These are phyloP conservation scores for Microbotryum silenes-acaulis DNA, from an alignment of 1,284 basidiomycete genomes.

Conservation along the genomic window DNA sequence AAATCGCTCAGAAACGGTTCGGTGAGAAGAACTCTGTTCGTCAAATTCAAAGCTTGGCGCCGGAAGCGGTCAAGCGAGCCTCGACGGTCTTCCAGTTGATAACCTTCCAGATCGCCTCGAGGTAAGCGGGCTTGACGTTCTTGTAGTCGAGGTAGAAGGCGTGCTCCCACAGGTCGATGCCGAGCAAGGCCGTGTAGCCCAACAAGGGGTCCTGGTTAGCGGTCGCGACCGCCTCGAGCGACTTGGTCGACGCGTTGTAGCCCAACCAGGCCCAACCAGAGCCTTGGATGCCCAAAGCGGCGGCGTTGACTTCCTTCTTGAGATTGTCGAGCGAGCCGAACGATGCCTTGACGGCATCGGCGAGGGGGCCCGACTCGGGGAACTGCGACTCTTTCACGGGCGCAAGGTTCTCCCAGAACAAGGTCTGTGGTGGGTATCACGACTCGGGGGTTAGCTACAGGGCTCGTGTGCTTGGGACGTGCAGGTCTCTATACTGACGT, in stretches of 20 bases:
- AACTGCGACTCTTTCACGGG: conserved; percentile 53
- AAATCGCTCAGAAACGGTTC: too few species aligned
- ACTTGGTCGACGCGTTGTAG: conserved; percentile 60
- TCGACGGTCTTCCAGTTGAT: conserved; percentile 89
- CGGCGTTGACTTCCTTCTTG: conserved; percentile 72
- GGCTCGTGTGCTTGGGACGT: too few species aligned
- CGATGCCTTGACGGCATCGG: conserved; percentile 68
- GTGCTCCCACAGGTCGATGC: conserved; percentile 76
- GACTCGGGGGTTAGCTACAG: too few species aligned
- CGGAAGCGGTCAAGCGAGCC: conserved; percentile 48
- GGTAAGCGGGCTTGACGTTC: conserved; percentile 54
- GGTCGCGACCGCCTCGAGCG: conserved; percentile 51
- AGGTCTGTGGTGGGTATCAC: conserved; percentile 50
- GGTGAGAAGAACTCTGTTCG: too few species aligned
- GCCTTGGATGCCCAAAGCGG: conserved; percentile 89
- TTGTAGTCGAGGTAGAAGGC: conserved; percentile 67
- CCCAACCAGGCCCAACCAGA: conserved; percentile 98
- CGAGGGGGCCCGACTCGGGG: conserved; percentile 55
- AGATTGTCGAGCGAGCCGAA: conserved; percentile 76
- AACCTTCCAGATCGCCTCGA: conserved; percentile 60
- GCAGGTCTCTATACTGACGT: conserved; percentile 2
- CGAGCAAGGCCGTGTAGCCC: conserved; percentile 77
- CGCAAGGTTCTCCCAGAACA: conserved; percentile 97
- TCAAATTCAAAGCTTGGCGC: conserved; percentile 3
- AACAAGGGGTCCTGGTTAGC: conserved; percentile 95